Evolutionary conservation across 2,329 filamentous ascomycete species (phyloP), one percentile per base, ranked within the genome.

Genomic region (Alternaria panax): DNA sequence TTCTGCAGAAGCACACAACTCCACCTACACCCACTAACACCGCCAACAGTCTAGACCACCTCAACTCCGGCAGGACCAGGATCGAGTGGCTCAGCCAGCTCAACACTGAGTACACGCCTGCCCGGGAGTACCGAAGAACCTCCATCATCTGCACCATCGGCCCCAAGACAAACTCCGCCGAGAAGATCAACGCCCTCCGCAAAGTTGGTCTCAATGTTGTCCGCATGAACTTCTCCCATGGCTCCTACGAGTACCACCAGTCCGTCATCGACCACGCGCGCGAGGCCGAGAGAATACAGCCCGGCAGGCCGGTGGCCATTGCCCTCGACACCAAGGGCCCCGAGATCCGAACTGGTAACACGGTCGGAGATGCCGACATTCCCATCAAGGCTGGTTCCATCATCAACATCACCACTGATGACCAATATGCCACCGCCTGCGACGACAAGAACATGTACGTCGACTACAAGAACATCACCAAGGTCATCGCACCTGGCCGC

Each of bases 391-490:
- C 88, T 52, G 94, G 94, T 72, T 87, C 88, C 67, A 85, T 96
- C 82, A 82, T 99, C 81, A 97, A 96, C 87, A 91, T 99, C 82
- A 97, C 95, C 77, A 99, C 95, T 60, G 93, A 99, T 78, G 93
- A 98, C 50, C 84, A 92, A 79, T 98, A 97, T 80, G 91, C 90
- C 72, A 91, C 90, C 57, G 82, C 88, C 59, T 93, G 90, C 76
- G 91, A 96, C 80, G 90, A 92, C 73, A 87, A 93, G 83, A 96
- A 97, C 86, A 96, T 99, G 95, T 97, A 93, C 77, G 91, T 98
- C 76, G 94, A 98, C 85, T 98, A 99, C 87, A 96, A 96, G 89
- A 99, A 99, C 87, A 98, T 99, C 82, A 97, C 94, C 83, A 97
- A 96, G 85, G 95, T 99, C 73, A 98, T 99, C 77, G 82, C 91